Base-by-base conservation (phyloP, 2,329 filamentous ascomycete genomes). In the Penicillium sp. region DNA sequence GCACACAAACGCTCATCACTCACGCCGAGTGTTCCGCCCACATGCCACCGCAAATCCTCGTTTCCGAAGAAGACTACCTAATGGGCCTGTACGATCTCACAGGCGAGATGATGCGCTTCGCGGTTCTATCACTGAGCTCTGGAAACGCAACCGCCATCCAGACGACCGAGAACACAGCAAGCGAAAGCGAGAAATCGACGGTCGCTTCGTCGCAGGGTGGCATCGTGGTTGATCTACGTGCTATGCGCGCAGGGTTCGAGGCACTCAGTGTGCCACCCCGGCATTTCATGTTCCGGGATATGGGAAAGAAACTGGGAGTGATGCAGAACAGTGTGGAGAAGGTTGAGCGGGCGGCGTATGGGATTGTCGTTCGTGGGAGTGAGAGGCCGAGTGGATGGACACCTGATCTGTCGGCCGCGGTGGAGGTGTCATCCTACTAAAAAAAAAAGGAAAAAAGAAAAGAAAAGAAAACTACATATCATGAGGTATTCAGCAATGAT, bases 71-170 rank as follows among this genome's bases (percentile, higher is more conserved):
- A 54, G 94, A 99, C 74, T 97, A 96, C 71, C 77, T 96, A 57
- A 87, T 94, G 61, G 94, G 93, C 9, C 77, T 99, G 2, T 97
- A 96, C 69, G 94, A 99, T 73, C 84, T 97, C 65, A 92, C 92
- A 1, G 94, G 94, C 39, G 94, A 99, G 78, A 82, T 97, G 79
- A 99, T 99, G 94, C 85, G 92, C 31, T 97, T 97, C 75, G 92
- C 91, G 0, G 94, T 96, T 50, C 92, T 92, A 6, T 86, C 87
- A 27, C 89, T 96, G 72, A 92, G 92, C 1, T 89, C 92, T 5
- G 87, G 80, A 8, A 89, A 88, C 15, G 77, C 76, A 41, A 72
- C 83, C 23, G 78, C 71, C 62, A 59, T 57, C 61, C 73, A 74
- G 51, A 67, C 34, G 31, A 34, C 9, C 9, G 57, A 49, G 36